Evolutionary conservation across 768 basidiomycete genomes (phyloP), one percentile per base, ranked within the genome.

Genomic region (Guyanaporus albipodus): DNA sequence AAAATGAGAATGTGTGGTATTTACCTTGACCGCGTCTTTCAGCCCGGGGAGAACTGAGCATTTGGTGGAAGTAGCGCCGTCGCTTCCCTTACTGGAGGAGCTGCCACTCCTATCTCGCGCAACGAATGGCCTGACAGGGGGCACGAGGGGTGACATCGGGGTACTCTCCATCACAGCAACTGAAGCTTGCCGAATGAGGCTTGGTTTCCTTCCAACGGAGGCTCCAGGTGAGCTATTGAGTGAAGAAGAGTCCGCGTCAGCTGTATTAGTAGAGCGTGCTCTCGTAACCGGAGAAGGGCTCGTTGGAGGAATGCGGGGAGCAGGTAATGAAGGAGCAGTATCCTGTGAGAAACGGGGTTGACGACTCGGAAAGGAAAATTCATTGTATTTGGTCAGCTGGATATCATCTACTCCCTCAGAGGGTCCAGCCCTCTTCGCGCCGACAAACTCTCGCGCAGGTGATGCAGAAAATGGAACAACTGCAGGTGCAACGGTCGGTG

Each of bases 1-100:
- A 28, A 29, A 14, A 26, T 49, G 19, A 46, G 17, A 6, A 26
- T 29, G 22, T 33, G 2, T 6, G n/a, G 21, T 27, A 38, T 26
- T 38, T 61, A 83, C 85, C 78, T 87, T 87, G 22, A 87, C 64
- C 15, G 85, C 82, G 57, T 89, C 85, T 58, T 82, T 87, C 26
- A 87, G 67, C 4, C 80, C 83, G 2, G 83, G 82, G 0, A 80
- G 65, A 21, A 70, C 69, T 29, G 71, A 53, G 44, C 58, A 58
- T 45, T 57, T 57, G 35, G 57, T 38, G 15, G 61, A 60, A 44
- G 45, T 57, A 43, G 57, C 53, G 12, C 58, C 61, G n/a, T 72
- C 59, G 45, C 72, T 62, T 46, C 67, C 57, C 54, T 65, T 59
- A 42, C 74, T 73, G 2, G 70, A 68, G 21, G 76, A 71, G 46